Base-by-base conservation (phyloP, 768 basidiomycete genomes). In the Leccinellum rugosiceps region DNA sequence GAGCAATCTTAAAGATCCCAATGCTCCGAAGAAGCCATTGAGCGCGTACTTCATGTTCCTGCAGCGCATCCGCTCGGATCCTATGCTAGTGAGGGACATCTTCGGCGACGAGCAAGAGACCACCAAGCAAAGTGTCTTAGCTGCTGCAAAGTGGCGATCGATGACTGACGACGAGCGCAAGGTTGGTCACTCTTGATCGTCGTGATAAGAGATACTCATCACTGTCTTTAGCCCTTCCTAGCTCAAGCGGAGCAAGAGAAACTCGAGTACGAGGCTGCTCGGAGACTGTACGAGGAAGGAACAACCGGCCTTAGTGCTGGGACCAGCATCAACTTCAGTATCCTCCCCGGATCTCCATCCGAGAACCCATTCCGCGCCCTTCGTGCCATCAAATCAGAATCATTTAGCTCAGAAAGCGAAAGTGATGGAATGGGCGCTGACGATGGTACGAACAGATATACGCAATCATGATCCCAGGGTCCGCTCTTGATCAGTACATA, bases 1-100 rank as follows among this genome's bases (percentile, higher is more conserved):
- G 81, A 88, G 88, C 63, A 97, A 97, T 71, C 90, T 97, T 75
- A 96, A 95, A 77, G 94, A 97, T 70, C 94, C 94, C 32, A 96
- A 97, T 68, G 94, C 93, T 8, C 94, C 94, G 3, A 95, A 94
- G 84, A 96, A 96, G 69, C 94, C 94, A 6, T 83, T 96, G 45
- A 88, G 86, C 68, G 93, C 94, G 0, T 97, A 96, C 68, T 96
- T 97, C 63, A 90, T 95, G 86, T 97, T 94, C 78, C 72, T 96
- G 62, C 93, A 94, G 71, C 84, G 87, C 46, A 97, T 97, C 63
- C 81, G 94, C 58, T 87, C 90, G 53, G 85, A 90, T 66, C 82
- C 85, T 3, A 76, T 77, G 34, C 74, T 95, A n/a, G 89, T 92
- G 10, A 78, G 70, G 58, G 86, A 87, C 13, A 85, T 96, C 7